Percentiles rank a stretch among this genome's conserved stretches.
phyloP scores from a whole-genome alignment of 495 filamentous ascomycete species.

The Penicillium verhagenii region DNA sequence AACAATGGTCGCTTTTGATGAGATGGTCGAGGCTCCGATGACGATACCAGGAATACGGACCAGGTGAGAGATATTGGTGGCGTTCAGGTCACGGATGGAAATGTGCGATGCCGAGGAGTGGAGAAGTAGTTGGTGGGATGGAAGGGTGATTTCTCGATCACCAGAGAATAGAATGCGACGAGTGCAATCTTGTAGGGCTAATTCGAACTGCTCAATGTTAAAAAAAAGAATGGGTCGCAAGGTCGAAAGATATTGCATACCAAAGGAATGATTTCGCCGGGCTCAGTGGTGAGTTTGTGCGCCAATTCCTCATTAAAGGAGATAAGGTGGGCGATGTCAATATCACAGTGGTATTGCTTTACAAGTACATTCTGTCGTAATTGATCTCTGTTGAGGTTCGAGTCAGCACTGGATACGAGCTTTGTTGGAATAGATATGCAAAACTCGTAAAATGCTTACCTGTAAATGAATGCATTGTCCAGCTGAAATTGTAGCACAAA shows the following conservation, averaged over 20 bases:
- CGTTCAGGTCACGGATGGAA: conserved; percentile 91
- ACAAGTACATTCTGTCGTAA: conserved; percentile 92
- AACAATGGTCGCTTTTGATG: conserved; percentile 87
- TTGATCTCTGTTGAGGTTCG: conserved; percentile 69
- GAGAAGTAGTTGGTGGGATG: conserved; percentile 92
- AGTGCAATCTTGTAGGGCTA: conserved; percentile 84
- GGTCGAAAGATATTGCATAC: conserved; percentile 46
- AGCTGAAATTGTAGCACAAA: conserved; percentile 95
- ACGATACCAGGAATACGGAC: conserved; percentile 97
- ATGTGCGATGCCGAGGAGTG: conserved; percentile 88
- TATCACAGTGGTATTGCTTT: conserved; percentile 94
- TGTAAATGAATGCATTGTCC: conserved; percentile 95
- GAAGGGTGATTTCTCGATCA: conserved; percentile 63
- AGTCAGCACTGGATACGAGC: conserved; percentile 15
- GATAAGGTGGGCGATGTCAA: conserved; percentile 94
- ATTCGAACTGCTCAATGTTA: conserved; percentile 70
- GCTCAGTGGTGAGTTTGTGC: conserved; percentile 85
- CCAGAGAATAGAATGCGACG: conserved; percentile 85
- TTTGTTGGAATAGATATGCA: conserved; percentile 8
- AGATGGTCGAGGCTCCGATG: conserved; percentile 94
- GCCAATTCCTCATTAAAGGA: conserved; percentile 96
- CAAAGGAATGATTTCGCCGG: conserved; percentile 87
- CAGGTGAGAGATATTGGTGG: conserved; percentile 88
- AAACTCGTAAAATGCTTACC: conserved; percentile 47
- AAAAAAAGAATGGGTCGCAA: neutral